phyloP scores from a whole-genome alignment of 768 basidiomycete species.

The Glaciozyma antarctica region DNA sequence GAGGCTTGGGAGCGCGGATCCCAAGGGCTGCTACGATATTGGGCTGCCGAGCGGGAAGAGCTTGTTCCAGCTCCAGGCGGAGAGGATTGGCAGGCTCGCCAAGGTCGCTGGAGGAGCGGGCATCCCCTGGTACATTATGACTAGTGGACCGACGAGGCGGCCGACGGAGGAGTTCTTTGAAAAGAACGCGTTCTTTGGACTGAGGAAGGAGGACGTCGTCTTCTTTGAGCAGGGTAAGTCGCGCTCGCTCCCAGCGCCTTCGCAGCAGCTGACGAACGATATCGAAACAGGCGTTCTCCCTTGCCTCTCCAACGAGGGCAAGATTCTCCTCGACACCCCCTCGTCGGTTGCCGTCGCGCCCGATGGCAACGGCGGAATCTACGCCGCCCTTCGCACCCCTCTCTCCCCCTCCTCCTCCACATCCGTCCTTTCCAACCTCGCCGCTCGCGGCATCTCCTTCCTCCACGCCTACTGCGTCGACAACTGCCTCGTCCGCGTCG shows the following conservation, averaged over 20 bases:
- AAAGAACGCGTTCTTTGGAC: constrained; percentile 68
- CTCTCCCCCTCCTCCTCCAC: constrained; percentile 48
- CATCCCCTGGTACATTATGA: constrained; percentile 99
- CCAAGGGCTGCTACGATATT: constrained; percentile 98
- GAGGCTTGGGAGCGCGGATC: constrained; percentile 76
- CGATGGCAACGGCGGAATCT: constrained; percentile 94
- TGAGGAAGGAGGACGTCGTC: constrained; percentile 66
- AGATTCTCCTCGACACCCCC: constrained; percentile 71
- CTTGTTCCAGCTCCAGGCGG: constrained; percentile 96
- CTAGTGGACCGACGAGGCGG: constrained; percentile 82
- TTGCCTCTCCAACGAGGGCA: constrained; percentile 87
- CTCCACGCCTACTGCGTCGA: constrained; percentile 96
- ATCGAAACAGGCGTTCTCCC: constrained; percentile 72
- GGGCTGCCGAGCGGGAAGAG: constrained; percentile 84
- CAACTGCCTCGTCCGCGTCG: constrained; percentile 95
- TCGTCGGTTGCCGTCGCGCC: constrained; percentile 86
- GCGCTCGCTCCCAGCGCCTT: not conserved
- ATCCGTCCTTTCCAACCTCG: constrained; percentile 77
- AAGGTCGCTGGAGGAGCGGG: constrained; percentile 47
- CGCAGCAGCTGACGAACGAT: not conserved
- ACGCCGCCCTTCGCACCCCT: constrained; percentile 60
- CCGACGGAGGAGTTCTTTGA: constrained; percentile 80
- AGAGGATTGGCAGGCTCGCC: constrained; percentile 79
- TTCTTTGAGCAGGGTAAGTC: constrained; percentile 89
- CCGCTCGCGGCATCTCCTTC: constrained; percentile 64